These are phyloP conservation scores for Arthroderma sp. DNA, from an alignment of 2,329 filamentous ascomycete species.

Conservation along the genomic window DNA sequence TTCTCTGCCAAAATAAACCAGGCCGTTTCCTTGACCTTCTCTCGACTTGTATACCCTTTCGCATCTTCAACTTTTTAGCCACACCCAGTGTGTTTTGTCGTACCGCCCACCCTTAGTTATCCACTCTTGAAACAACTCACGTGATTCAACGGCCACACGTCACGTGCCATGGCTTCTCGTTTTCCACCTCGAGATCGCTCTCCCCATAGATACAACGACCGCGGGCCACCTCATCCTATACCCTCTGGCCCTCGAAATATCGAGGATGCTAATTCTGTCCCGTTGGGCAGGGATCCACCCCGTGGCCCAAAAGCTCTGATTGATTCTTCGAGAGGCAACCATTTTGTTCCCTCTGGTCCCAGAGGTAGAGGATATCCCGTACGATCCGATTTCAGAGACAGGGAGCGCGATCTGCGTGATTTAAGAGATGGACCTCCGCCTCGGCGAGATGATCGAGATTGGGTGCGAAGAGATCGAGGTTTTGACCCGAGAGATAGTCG, in stretches of 20 bases:
- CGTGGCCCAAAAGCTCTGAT: slow-evolving; percentile 68
- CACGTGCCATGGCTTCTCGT: slow-evolving; percentile 40
- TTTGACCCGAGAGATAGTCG: slow-evolving; percentile 32
- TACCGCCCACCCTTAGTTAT: too few relatives aligned
- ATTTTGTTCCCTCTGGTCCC: slow-evolving; percentile 28
- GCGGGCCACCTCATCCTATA: slow-evolving; percentile 48
- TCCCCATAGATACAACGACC: slow-evolving; percentile 56
- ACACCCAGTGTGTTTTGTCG: too few relatives aligned
- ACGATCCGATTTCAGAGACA: slow-evolving; percentile 47
- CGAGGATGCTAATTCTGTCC: slow-evolving; percentile 48
- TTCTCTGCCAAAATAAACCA: too few relatives aligned
- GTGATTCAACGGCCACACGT: background rate
- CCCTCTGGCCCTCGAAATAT: slow-evolving; percentile 34
- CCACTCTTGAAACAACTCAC: too few relatives aligned
- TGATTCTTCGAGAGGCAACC: slow-evolving; percentile 48
- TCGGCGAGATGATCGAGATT: slow-evolving; percentile 33
- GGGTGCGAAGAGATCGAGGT: slow-evolving; percentile 34
- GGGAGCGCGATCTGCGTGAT: slow-evolving; percentile 27
- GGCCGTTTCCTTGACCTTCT: too few relatives aligned
- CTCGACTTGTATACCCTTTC: too few relatives aligned
- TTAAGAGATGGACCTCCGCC: slow-evolving; percentile 22
- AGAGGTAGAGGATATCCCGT: slow-evolving; percentile 51
- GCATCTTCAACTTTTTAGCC: too few relatives aligned
- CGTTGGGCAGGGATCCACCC: slow-evolving; percentile 55
- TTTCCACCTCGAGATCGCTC: slow-evolving; percentile 56